phyloP scores from a whole-genome alignment of 257 asterid genomes.

The Scutellaria galericulata region DNA sequence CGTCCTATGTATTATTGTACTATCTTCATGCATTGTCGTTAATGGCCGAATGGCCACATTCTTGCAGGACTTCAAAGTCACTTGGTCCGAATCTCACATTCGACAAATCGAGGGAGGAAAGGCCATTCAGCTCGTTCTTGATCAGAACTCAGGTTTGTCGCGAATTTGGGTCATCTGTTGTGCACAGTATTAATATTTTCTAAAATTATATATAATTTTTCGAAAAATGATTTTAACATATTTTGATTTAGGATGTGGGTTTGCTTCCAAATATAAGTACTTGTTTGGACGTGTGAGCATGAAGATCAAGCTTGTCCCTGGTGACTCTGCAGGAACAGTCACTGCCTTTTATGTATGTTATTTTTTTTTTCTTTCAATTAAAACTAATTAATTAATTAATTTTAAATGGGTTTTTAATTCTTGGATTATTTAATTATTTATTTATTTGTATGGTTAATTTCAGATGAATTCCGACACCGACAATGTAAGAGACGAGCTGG shows the following conservation, averaged over 20 bases:
- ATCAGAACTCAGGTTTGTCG: slow-evolving; percentile 63
- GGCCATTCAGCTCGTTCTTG: slow-evolving; percentile 79
- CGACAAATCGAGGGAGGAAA: slow-evolving; percentile 69
- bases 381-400: neutral
- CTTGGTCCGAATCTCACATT: slow-evolving; percentile 76
- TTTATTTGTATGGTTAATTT: neutral
- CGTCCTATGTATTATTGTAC: slow-evolving; percentile 26
- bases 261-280: slow-evolving; percentile 53
- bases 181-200: no score
- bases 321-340: slow-evolving; percentile 72
- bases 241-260: slow-evolving; percentile 49
- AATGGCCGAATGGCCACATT: slow-evolving; percentile 73
- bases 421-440: neutral
- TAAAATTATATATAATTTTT: no score
- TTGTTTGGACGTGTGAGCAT: slow-evolving; percentile 56
- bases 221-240: no score
- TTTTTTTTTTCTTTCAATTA: neutral
- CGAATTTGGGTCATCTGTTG: no score
- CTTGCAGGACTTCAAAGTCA: slow-evolving; percentile 58
- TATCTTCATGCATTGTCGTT: slow-evolving; percentile 32
- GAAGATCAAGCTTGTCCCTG: slow-evolving; percentile 70
- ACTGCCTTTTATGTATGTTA: slow-evolving; percentile 59
- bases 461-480: slow-evolving; percentile 87
- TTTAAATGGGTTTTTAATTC: neutral
- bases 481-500: slow-evolving; percentile 70